Conservation (phyloP, 2,329 filamentous ascomycete genomes). For the Pseudocercospora cruenta region DNA sequence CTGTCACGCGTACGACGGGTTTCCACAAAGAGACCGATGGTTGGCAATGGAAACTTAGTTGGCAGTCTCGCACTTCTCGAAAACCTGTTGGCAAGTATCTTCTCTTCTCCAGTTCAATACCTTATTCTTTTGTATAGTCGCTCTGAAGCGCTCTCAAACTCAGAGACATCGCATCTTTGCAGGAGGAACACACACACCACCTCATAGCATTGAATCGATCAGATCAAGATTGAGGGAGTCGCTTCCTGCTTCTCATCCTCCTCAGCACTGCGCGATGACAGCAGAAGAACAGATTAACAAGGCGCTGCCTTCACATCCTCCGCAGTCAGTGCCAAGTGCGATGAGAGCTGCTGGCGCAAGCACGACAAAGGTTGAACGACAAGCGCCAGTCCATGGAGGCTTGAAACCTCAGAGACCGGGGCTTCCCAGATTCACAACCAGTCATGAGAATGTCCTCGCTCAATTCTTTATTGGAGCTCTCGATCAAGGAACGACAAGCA, state of each 20-base stretch:
- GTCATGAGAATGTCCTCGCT: constrained; percentile 40
- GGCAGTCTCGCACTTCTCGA: not conserved
- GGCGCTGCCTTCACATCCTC: constrained; percentile 11
- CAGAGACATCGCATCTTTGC: not conserved
- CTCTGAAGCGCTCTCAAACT: not conserved
- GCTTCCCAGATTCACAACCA: constrained; percentile 38
- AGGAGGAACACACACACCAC: not conserved
- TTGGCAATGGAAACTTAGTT: not conserved
- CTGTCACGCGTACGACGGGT: constrained; percentile 29
- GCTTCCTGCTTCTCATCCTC: not conserved
- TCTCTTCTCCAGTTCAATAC: not conserved
- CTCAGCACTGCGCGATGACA: not conserved
- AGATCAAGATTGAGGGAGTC: not conserved
- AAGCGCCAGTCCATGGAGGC: constrained; percentile 2
- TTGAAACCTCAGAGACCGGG: constrained; percentile 29
- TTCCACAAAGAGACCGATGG: constrained; percentile 21
- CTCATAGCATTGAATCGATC: not conserved
- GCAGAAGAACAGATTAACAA: constrained; percentile 8
- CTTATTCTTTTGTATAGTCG: not conserved
- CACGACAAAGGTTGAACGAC: constrained; percentile 16
- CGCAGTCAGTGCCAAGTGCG: constrained; percentile 1
- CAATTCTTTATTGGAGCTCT: constrained; percentile 78
- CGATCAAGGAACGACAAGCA: constrained; percentile 88
- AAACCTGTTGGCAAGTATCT: constrained; percentile 1
- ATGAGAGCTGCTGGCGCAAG: constrained; percentile 22